Evolutionary conservation across 805 yeast genomes (phyloP).

Genomic region (Maudiozyma barnettii): DNA sequence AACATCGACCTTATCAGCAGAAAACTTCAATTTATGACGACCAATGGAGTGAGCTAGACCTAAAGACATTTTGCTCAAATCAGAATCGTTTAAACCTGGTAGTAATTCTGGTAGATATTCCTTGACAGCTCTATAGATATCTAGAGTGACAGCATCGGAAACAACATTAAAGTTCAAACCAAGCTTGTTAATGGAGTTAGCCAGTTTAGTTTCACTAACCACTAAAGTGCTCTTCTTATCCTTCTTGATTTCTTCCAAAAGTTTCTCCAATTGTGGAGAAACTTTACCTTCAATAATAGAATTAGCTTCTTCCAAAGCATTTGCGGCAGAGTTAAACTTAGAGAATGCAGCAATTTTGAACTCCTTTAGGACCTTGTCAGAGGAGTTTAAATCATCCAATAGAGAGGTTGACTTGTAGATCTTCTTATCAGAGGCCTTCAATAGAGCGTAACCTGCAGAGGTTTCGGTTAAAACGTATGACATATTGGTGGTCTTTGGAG

Average conservation of each 20-base stretch:
- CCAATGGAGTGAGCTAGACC: slow-evolving; percentile 99
- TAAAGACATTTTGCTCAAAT: slow-evolving; percentile 86
- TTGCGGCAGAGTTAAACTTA: slow-evolving; percentile 88
- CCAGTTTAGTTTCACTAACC: slow-evolving; percentile 92
- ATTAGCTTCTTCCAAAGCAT: slow-evolving; percentile 91
- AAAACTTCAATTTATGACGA: slow-evolving; percentile 93
- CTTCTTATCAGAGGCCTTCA: slow-evolving; percentile 96
- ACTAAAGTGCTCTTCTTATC: slow-evolving; percentile 81
- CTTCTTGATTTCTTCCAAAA: slow-evolving; percentile 65
- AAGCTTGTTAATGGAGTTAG: slow-evolving; percentile 90
- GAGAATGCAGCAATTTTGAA: slow-evolving; percentile 94
- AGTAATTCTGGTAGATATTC: slow-evolving; percentile 88
- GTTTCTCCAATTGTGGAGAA: slow-evolving; percentile 65
- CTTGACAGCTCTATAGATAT: slow-evolving; percentile 89
- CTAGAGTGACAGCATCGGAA: slow-evolving; percentile 90
- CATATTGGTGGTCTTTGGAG: slow-evolving; percentile 33
- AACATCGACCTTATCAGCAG: slow-evolving; percentile 97
- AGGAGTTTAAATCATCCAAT: slow-evolving; percentile 65
- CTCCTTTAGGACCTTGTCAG: slow-evolving; percentile 79
- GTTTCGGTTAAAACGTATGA: slow-evolving; percentile 93
- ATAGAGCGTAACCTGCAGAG: slow-evolving; percentile 96
- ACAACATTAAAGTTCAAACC: slow-evolving; percentile 82
- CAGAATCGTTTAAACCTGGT: slow-evolving; percentile 84
- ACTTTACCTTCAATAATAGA: slow-evolving; percentile 91
- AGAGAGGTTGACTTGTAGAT: slow-evolving; percentile 75